A percentile compares a stretch with the other conserved stretches of the same genome.
phyloP scores from a whole-genome alignment of 2,329 filamentous ascomycete genomes.

The Neocatenulostroma microsporum region DNA sequence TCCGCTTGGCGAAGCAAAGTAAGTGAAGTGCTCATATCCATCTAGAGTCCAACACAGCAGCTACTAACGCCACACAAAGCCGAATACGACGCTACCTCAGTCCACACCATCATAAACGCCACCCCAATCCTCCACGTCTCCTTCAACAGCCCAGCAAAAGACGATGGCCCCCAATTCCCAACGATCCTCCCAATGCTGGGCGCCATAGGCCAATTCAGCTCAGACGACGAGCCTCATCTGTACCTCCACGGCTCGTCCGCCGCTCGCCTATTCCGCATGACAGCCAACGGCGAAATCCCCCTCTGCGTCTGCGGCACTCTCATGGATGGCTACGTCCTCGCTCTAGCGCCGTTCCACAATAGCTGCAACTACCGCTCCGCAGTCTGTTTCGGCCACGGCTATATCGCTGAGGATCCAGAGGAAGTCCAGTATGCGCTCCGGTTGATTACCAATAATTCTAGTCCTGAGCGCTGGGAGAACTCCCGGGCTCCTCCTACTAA shows the following conservation, averaged over 20 bases:
- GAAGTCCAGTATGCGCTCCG: constrained; percentile 75
- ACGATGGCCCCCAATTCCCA: constrained; percentile 55
- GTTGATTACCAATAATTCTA: constrained; percentile 66
- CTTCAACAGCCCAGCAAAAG: constrained; percentile 52
- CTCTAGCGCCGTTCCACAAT: constrained; percentile 71
- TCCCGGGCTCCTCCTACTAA: constrained; percentile 62
- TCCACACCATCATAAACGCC: constrained; percentile 68
- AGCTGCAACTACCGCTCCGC: constrained; percentile 78
- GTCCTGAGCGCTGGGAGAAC: constrained; percentile 61
- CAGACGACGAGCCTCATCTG: constrained; percentile 58
- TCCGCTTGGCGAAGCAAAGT: constrained; percentile 22
- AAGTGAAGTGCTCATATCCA: no score
- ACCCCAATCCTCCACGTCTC: constrained; percentile 72
- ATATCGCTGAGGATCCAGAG: constrained; percentile 59
- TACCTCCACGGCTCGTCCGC: constrained; percentile 84
- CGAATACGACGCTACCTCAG: constrained; percentile 62
- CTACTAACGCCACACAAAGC: constrained; percentile 37
- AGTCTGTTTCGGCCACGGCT: constrained; percentile 66
- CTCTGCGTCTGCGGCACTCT: constrained; percentile 65
- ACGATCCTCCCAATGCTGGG: constrained; percentile 79
- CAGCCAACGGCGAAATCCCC: constrained; percentile 47
- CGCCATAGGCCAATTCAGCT: constrained; percentile 65
- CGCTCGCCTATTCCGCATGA: constrained; percentile 64
- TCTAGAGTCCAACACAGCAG: no score
- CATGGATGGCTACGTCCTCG: constrained; percentile 71